phyloP scores from a whole-genome alignment of 139 green algal genomes.

The Tetradesmus lagerheimii region DNA sequence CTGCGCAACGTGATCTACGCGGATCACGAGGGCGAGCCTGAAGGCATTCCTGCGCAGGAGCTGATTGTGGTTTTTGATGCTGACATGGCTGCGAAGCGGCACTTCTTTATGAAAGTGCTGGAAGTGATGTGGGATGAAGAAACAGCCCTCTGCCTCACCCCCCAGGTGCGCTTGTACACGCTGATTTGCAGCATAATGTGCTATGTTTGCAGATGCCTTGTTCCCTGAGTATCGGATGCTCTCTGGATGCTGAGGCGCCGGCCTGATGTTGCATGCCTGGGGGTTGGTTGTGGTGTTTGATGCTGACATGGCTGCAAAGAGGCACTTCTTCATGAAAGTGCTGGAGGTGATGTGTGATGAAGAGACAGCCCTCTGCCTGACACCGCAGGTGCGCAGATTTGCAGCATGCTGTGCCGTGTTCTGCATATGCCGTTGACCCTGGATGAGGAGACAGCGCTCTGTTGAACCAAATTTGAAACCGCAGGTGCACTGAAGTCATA shows the following conservation, averaged over 20 bases:
- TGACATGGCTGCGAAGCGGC: constrained; percentile 72
- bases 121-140: constrained; percentile 53
- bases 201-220: too few species aligned
- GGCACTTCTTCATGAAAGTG: constrained; percentile 66
- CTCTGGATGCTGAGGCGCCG: too few species aligned
- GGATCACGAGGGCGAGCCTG: neutral
- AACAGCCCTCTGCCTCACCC: constrained; percentile 50
- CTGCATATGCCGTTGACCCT: too few species aligned
- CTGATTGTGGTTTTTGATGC: constrained; percentile 51
- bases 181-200: too few species aligned
- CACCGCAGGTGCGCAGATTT: constrained; percentile 37
- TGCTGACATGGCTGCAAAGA: constrained; percentile 72
- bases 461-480: too few species aligned
- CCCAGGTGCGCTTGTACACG: constrained; percentile 47
- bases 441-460: too few species aligned
- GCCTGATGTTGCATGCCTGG: too few species aligned
- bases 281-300: constrained; percentile 39
- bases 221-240: too few species aligned
- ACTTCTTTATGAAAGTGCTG: constrained; percentile 67
- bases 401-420: neutral
- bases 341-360: constrained; percentile 53
- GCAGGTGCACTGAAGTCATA: too few species aligned
- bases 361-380: constrained; percentile 49
- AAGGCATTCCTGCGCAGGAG: constrained; percentile 22
- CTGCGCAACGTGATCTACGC: constrained; percentile 38